Evolutionary conservation across 805 yeast species (phyloP), one percentile per base, ranked within the genome.

Genomic region (Blastobotrys parvus): DNA sequence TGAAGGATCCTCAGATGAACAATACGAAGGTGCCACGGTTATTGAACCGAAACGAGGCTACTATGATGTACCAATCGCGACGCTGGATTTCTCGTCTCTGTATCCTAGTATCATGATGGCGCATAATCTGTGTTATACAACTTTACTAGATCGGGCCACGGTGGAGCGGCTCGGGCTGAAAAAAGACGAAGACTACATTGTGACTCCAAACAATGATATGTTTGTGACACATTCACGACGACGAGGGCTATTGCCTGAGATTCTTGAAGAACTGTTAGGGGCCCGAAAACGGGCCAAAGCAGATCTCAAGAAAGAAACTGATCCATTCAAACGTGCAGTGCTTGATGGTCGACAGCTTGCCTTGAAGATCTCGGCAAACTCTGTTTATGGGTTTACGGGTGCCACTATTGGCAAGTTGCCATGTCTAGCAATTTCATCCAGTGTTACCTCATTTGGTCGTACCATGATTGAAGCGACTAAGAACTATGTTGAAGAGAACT

Each of bases 31-130:
- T 69, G 99, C 99, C 4, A 92, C 98, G 0, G 99, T 92, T 52
- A 92, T 92, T 63, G 98, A 94, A 60, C 99, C 99, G 1, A 71
- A 71, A 4, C 77, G 97, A 61, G 99, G 98, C 1, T 94, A 88
- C 62, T 94, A 92, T 57, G 95, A 87, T 63, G 89, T 84, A 13
- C 99, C 99, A 1, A 90, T 92, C 58, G 96, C 99, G 2, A 92
- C 99, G 0, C 72, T 92, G 50, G 99, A 92, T 79, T 92, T 92
- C 77, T 88, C 95, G 52, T 87, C 96, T 44, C 72, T 92, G 72
- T 92, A 92, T 64, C 99, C 99, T 3, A 86, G 96, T 46, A 92
- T 92, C 56, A 89, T 92, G 95, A 92, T 94, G 94, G 98, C 99
- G 0, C 97, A 92, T 63, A 92, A 92, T 61, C 67, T 92, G 46